phyloP scores from a whole-genome alignment of 306 rosid genomes.

The Castanospermum australe region DNA sequence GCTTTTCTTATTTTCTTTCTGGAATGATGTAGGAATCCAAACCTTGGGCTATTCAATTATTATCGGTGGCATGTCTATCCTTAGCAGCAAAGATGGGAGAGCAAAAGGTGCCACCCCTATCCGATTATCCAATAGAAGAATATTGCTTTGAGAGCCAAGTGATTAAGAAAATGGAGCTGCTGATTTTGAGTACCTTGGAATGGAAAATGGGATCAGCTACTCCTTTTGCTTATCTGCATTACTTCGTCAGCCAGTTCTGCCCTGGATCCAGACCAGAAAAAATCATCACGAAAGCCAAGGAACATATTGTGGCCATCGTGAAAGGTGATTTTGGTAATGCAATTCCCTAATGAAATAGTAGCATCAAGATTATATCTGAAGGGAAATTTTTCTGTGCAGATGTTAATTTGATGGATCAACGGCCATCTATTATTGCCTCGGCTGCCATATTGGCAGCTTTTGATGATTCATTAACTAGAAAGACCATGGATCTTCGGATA shows the following conservation, averaged over 20 bases:
- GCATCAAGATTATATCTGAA: background rate
- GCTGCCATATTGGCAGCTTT: constrained; percentile 72
- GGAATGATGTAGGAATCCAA: constrained; percentile 55
- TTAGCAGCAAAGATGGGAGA: constrained; percentile 98
- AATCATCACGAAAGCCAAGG: constrained; percentile 51
- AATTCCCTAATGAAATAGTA: background rate
- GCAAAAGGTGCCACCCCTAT: constrained; percentile 49
- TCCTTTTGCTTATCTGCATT: constrained; percentile 71
- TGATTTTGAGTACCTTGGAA: constrained; percentile 66
- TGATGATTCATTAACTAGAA: constrained; percentile 53
- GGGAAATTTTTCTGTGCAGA: constrained; percentile 40
- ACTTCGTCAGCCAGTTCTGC: constrained; percentile 58
- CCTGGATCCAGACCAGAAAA: constrained; percentile 41
- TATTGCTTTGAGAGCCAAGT: constrained; percentile 54
- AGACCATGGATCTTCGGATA: constrained; percentile 51
- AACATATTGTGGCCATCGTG: constrained; percentile 47
- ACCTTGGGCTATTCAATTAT: constrained; percentile 70
- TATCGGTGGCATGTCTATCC: constrained; percentile 76
- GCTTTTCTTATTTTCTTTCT: background rate
- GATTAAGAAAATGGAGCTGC: constrained; percentile 72
- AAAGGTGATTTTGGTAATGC: constrained; percentile 51
- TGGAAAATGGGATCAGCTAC: constrained; percentile 87
- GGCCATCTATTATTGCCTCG: constrained; percentile 77
- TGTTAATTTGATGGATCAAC: constrained; percentile 53
- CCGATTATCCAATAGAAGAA: constrained; percentile 50